Conservation (phyloP, 2,329 filamentous ascomycete genomes). For the Fusarium mexicanum region DNA sequence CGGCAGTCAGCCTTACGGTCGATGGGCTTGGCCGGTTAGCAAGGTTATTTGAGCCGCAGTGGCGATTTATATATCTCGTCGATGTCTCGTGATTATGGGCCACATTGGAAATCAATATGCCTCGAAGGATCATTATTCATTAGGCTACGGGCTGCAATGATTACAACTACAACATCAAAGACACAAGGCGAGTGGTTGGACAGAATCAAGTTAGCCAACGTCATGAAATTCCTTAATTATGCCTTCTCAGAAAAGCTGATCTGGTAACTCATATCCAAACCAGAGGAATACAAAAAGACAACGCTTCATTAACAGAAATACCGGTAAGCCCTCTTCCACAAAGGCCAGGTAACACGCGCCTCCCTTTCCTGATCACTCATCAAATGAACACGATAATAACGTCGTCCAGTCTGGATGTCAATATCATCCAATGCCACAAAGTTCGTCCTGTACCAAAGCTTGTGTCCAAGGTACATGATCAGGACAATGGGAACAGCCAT, state of each 20-base stretch:
- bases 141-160: rapidly evolving
- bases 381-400: conserved; percentile 82
- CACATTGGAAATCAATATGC: too few species aligned
- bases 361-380: conserved; percentile 81
- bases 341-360: conserved; percentile 75
- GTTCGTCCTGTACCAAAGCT: conserved; percentile 67
- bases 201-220: neutral
- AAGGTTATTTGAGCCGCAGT: neutral
- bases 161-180: neutral
- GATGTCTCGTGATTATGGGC: neutral
- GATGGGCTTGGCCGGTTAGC: rapidly evolving
- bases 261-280: neutral
- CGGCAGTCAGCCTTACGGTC: too few species aligned
- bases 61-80: neutral
- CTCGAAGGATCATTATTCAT: too few species aligned
- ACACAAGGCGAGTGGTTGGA: neutral
- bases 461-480: conserved; percentile 77
- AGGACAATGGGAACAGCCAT: conserved; percentile 76
- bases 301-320: conserved; percentile 67
- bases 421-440: conserved; percentile 74
- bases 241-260: neutral
- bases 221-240: neutral
- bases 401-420: conserved; percentile 84
- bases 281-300: neutral
- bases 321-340: conserved; percentile 80